Conservation (phyloP, 768 basidiomycete genomes). For the Termitomyces bulborhizus region DNA sequence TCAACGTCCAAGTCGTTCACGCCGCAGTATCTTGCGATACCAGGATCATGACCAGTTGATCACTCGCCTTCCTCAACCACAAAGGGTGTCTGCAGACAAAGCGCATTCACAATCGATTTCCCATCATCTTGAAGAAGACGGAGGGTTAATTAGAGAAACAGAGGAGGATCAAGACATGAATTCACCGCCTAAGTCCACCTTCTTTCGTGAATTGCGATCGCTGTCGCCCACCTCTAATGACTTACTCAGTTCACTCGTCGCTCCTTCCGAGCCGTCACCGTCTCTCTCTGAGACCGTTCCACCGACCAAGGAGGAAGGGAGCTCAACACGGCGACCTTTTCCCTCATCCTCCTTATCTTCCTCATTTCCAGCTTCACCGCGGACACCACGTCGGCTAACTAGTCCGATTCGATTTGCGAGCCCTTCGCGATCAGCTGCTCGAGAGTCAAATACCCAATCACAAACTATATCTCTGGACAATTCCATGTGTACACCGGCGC, state of each 20-base stretch:
- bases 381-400: conserved; percentile 13
- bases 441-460: conserved; percentile 23
- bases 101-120: background rate
- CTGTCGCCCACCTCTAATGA: conserved; percentile 54
- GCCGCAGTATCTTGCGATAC: background rate
- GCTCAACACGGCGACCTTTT: background rate
- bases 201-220: conserved; percentile 41
- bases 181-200: conserved; percentile 11
- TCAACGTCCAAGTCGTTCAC: background rate
- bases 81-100: background rate
- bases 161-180: background rate
- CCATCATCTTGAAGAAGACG: background rate
- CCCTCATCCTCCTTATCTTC: conserved; percentile 3
- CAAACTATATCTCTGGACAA: conserved; percentile 27
- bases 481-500: conserved; percentile 51
- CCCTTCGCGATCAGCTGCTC: conserved; percentile 12
- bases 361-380: conserved; percentile 15
- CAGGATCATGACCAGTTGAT: background rate
- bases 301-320: background rate
- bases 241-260: conserved; percentile 32
- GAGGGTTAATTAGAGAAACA: background rate
- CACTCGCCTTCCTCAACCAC: background rate
- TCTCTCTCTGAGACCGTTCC: background rate
- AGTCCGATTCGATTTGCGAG: conserved; percentile 17
- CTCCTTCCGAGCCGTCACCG: conserved; percentile 11